Evolutionary conservation across 495 filamentous ascomycete genomes (phyloP).

Genomic region (Penicillium riverlandense): DNA sequence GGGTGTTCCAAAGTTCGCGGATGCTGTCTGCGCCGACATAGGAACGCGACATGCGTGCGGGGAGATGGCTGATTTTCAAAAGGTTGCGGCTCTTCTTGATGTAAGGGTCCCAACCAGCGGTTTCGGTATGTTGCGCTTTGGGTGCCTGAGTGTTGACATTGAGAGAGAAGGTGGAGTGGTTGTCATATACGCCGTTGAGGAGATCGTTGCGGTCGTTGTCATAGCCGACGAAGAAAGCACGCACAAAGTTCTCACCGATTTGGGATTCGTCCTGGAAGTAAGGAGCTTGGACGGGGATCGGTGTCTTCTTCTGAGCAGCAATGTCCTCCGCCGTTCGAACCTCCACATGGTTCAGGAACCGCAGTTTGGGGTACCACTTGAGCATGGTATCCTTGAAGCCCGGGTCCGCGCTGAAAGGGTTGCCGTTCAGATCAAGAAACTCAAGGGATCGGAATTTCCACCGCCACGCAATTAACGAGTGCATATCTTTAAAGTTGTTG

Average conservation of each 20-base stretch:
- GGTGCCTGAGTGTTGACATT: conserved; percentile 61
- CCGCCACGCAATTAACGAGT: conserved; percentile 59
- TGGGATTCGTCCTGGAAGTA: conserved; percentile 70
- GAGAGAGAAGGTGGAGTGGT: conserved; percentile 68
- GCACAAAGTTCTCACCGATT: conserved; percentile 68
- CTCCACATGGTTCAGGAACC: conserved; percentile 60
- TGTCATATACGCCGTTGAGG: conserved; percentile 65
- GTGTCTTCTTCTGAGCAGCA: conserved; percentile 45
- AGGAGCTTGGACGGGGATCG: conserved; percentile 60
- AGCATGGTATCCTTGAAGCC: conserved; percentile 63
- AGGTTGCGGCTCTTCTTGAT: conserved; percentile 79
- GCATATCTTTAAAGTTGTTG: conserved; percentile 62
- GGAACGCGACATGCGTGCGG: conserved; percentile 54
- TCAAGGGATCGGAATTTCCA: conserved; percentile 69
- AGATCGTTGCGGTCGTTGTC: conserved; percentile 64
- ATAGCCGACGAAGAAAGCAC: conserved; percentile 65
- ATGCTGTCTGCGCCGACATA: conserved; percentile 62
- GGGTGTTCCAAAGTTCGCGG: conserved; percentile 52
- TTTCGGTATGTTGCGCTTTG: conserved; percentile 35
- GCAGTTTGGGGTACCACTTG: conserved; percentile 73
- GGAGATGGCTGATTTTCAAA: conserved; percentile 53
- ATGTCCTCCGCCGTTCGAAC: conserved; percentile 65
- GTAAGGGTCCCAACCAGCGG: conserved; percentile 61
- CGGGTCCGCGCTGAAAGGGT: conserved; percentile 59
- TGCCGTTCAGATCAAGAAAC: conserved; percentile 69